Evolutionary conservation across 1,284 basidiomycete genomes (phyloP).

Genomic region (Rhodotorula mucilaginosa): DNA sequence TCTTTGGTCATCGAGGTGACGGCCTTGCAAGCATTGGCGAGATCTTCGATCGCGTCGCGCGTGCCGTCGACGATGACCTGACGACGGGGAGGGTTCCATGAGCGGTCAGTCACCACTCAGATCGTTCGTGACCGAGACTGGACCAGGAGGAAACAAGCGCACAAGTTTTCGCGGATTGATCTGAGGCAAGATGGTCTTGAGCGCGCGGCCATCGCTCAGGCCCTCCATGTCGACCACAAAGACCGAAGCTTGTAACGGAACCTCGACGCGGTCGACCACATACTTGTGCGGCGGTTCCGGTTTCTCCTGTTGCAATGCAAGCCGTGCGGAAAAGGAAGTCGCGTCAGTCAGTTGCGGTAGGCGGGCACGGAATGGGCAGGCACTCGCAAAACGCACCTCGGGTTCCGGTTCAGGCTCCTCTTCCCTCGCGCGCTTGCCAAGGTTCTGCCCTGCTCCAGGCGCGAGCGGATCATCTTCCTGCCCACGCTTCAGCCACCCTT

Average conservation of each 20-base stretch:
- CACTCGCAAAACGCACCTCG: slow-evolving; percentile 15
- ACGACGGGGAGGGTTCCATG: neutral
- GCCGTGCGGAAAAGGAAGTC: neutral
- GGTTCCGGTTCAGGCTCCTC: slow-evolving; percentile 62
- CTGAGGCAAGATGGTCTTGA: slow-evolving; percentile 94
- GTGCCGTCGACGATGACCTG: slow-evolving; percentile 85
- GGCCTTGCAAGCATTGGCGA: slow-evolving; percentile 74
- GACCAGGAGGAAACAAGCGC: slow-evolving; percentile 34
- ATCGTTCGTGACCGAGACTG: too few relatives aligned
- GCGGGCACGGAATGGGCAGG: too few relatives aligned
- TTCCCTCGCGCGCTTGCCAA: slow-evolving; percentile 50
- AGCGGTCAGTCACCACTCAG: neutral
- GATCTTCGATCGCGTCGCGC: slow-evolving; percentile 62
- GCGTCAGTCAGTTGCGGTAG: too few relatives aligned
- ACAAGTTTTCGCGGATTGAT: slow-evolving; percentile 94
- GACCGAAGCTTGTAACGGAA: slow-evolving; percentile 78
- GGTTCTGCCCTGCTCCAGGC: slow-evolving; percentile 8
- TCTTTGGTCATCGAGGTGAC: slow-evolving; percentile 84
- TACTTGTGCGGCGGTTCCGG: slow-evolving; percentile 90
- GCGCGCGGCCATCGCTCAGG: slow-evolving; percentile 89
- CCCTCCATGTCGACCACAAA: slow-evolving; percentile 95
- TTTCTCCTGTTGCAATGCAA: slow-evolving; percentile 4
- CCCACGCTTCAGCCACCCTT: slow-evolving; percentile 85
- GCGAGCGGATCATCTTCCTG: slow-evolving; percentile 56
- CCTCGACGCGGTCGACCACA: slow-evolving; percentile 67